These are phyloP conservation scores for Fulvia fulva DNA, from an alignment of 2,329 filamentous ascomycete species.

Conservation along the genomic window DNA sequence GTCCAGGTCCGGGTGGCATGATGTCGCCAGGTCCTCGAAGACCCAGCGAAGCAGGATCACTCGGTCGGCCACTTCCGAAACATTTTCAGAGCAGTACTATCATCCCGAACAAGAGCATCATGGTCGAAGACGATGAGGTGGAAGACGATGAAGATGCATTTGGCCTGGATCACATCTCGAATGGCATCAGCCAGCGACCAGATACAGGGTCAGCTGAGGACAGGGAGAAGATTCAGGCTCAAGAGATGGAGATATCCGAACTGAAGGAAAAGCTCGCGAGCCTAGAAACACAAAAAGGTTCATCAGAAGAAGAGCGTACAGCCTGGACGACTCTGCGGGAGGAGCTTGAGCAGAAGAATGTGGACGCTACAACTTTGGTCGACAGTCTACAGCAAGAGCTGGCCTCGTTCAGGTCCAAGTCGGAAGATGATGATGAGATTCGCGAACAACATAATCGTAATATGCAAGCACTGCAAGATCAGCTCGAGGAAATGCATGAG, in stretches of 20 bases:
- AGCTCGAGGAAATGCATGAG: slow-evolving; percentile 29
- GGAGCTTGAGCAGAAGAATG: slow-evolving; percentile 52
- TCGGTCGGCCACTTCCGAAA: slow-evolving; percentile 75
- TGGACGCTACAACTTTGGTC: slow-evolving; percentile 61
- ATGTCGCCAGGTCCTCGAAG: slow-evolving; percentile 40
- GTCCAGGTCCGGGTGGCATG: slow-evolving; percentile 25
- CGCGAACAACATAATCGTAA: slow-evolving; percentile 24
- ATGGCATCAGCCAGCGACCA: slow-evolving; percentile 13
- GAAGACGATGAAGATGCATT: slow-evolving; percentile 37
- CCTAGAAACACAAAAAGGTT: slow-evolving; percentile 56
- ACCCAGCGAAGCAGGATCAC: slow-evolving; percentile 35
- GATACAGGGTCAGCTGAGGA: slow-evolving; percentile 46
- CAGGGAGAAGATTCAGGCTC: slow-evolving; percentile 68
- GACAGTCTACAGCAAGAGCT: slow-evolving; percentile 75
- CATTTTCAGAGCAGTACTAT: slow-evolving; percentile 95
- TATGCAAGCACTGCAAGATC: slow-evolving; percentile 20
- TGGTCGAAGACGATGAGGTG: slow-evolving; percentile 83
- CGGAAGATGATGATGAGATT: slow-evolving; percentile 21
- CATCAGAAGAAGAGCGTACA: slow-evolving; percentile 20
- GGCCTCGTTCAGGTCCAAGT: slow-evolving; percentile 59
- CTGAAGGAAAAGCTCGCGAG: slow-evolving; percentile 69
- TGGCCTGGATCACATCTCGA: slow-evolving; percentile 23
- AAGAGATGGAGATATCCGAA: slow-evolving; percentile 70
- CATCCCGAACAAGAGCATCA: slow-evolving; percentile 94
- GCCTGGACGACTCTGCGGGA: slow-evolving; percentile 52